Conservation (phyloP, 768 basidiomycete species). For the Boletellus sp. region DNA sequence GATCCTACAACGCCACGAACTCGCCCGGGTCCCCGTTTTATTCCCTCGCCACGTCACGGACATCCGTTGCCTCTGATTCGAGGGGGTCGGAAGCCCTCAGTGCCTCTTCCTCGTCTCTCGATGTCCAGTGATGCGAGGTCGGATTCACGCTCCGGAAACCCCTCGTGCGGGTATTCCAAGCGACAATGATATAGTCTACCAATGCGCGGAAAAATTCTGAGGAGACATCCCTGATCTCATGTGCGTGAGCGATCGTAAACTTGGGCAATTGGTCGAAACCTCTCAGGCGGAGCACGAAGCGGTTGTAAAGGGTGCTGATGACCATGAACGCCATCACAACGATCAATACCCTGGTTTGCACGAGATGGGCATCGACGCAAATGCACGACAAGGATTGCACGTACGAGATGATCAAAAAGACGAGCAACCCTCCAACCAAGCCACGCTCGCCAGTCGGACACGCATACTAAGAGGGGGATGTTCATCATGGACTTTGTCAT, state of each 20-base stretch:
- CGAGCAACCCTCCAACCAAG: slow-evolving; percentile 48
- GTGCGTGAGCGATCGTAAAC: slow-evolving; percentile 36
- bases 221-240: slow-evolving; percentile 22
- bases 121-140: slow-evolving; percentile 31
- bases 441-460: slow-evolving; percentile 64
- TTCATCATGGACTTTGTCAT: not conserved
- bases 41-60: not conserved
- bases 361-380: not conserved
- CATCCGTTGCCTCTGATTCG: slow-evolving; percentile 9
- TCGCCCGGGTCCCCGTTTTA: not conserved
- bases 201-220: slow-evolving; percentile 16
- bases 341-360: slow-evolving; percentile 44
- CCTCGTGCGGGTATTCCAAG: slow-evolving; percentile 17
- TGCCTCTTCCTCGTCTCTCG: slow-evolving; percentile 31
- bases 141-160: slow-evolving; percentile 15
- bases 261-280: slow-evolving; percentile 74
- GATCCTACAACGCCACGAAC: slow-evolving; percentile 11
- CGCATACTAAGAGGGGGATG: slow-evolving; percentile 48
- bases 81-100: slow-evolving; percentile 23
- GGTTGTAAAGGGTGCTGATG: slow-evolving; percentile 72
- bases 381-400: slow-evolving; percentile 24
- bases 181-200: slow-evolving; percentile 8
- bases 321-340: slow-evolving; percentile 63
- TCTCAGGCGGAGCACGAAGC: slow-evolving; percentile 64
- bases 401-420: slow-evolving; percentile 57